These are phyloP conservation scores for Debaryomyces sp. DNA, from an alignment of 1,139 yeast species.

Conservation along the genomic window DNA sequence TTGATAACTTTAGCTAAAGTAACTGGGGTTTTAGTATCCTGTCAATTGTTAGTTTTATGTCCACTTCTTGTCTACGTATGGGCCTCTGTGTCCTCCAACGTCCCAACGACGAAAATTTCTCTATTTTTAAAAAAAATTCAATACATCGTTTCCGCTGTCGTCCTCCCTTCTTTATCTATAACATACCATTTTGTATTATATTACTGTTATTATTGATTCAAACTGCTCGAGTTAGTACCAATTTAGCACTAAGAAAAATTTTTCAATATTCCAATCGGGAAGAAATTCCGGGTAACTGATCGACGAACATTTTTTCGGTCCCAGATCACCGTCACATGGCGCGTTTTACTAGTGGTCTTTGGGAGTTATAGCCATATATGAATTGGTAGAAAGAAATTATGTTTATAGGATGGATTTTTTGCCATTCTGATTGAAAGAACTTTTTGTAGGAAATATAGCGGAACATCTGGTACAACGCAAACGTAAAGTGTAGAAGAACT, in stretches of 20 bases:
- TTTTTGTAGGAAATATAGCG: no score
- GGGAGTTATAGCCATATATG: background rate
- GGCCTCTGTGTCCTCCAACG: background rate
- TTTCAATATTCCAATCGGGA: conserved; percentile 7
- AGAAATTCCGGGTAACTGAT: conserved; percentile 7
- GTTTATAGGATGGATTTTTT: background rate
- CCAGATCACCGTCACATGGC: background rate
- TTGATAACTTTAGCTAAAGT: conserved; percentile 99
- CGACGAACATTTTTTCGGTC: background rate
- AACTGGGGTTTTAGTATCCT: conserved; percentile 92
- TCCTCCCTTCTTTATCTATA: background rate
- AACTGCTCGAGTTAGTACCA: background rate
- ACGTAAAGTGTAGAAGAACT: no score
- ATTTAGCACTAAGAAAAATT: conserved; percentile 5
- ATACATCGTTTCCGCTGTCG: background rate
- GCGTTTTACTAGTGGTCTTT: background rate
- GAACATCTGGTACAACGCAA: no score
- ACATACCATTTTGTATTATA: conserved; percentile 9
- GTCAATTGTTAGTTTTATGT: conserved; percentile 7
- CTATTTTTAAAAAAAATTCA: background rate
- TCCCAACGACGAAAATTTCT: background rate
- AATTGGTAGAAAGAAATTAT: background rate
- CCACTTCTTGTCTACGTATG: background rate
- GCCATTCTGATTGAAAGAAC: no score
- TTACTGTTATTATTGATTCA: conserved; percentile 3